These are phyloP conservation scores for Thermomyces lanuginosus DNA, from an alignment of 2,329 filamentous ascomycete genomes.

Conservation along the genomic window DNA sequence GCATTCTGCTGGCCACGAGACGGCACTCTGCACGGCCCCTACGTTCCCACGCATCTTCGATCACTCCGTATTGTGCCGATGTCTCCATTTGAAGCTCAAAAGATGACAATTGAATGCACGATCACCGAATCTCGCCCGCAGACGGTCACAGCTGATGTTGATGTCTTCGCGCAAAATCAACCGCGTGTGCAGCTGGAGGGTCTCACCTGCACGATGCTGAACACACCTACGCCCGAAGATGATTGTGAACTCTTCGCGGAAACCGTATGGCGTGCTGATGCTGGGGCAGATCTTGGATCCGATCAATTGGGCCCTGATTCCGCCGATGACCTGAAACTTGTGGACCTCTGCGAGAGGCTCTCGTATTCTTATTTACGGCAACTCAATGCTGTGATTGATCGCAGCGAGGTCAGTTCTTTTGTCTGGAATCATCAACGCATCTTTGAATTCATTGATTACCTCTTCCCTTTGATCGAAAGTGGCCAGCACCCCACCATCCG, in stretches of 20 bases:
- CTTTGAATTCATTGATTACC: neutral
- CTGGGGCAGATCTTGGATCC: neutral
- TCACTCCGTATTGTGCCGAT: constrained; percentile 9
- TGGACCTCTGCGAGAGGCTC: neutral
- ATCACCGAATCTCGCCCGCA: neutral
- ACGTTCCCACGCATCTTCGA: constrained; percentile 11
- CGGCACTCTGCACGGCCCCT: constrained; percentile 9
- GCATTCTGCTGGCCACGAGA: constrained; percentile 8
- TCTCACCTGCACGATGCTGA: neutral
- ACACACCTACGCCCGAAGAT: too few relatives aligned
- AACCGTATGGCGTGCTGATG: neutral
- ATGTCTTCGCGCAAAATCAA: constrained; percentile 1
- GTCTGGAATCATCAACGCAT: constrained; percentile 1
- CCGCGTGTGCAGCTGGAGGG: neutral
- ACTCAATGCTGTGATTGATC: constrained; percentile 1
- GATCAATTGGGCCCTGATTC: neutral
- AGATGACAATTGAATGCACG: neutral
- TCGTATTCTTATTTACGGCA: constrained; percentile 4
- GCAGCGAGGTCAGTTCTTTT: neutral
- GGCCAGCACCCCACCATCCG: constrained; percentile 4
- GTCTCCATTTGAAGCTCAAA: neutral
- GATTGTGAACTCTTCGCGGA: neutral
- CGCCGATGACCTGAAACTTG: constrained; percentile 1
- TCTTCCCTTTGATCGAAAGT: neutral
- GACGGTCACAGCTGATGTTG: neutral